Base-by-base conservation (phyloP, 2,329 filamentous ascomycete genomes). In the Diaporthe sp. region DNA sequence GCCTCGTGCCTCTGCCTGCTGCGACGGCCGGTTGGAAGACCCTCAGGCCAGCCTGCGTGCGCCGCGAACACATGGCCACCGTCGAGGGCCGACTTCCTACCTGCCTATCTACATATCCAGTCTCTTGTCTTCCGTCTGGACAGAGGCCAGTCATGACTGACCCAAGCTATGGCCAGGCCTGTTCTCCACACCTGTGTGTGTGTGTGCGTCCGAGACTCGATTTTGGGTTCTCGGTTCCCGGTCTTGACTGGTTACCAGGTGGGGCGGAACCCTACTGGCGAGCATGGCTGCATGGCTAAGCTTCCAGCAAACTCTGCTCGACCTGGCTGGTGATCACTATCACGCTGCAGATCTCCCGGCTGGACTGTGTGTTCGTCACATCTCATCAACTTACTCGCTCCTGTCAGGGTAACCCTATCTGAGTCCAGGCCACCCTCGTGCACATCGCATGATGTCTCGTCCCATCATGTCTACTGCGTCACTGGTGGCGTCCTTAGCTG, bases 401-500 rank as follows among this genome's bases (percentile, higher is more conserved):
- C 61, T 25, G 61, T 66, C 44, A 66, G 30, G n/a, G 42, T 3
- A 66, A 25, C 30, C 44, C 30, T 66, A 66, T 37, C 44, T 51
- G 61, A 32, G 30, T 44, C 32, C 32, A 19, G 63, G 63, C 32
- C 30, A 53, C 13, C 63, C 63, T 53, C 63, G 63, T 37, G 63
- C 63, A 27, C 30, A 68, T 53, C 63, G 63, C 44, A 68, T 68
- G n/a, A 68, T 53, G 47, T 9, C 47, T 53, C 63, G 63, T 68
- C 63, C 47, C 63, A 68, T 68, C 44, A 25, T 66, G 63, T 51
- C 63, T 10, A 39, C 22, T n/a, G n/a, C n/a, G n/a, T n/a, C n/a
- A n/a, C 17, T 66, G 44, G 61, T 66, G 61, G 61, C 61, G 61
- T 19, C 25, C 61, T 50, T 66, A 66, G 61, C 61, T 66, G 59